phyloP scores from a whole-genome alignment of 805 yeast species.

The Suhomyces kilbournensis region DNA sequence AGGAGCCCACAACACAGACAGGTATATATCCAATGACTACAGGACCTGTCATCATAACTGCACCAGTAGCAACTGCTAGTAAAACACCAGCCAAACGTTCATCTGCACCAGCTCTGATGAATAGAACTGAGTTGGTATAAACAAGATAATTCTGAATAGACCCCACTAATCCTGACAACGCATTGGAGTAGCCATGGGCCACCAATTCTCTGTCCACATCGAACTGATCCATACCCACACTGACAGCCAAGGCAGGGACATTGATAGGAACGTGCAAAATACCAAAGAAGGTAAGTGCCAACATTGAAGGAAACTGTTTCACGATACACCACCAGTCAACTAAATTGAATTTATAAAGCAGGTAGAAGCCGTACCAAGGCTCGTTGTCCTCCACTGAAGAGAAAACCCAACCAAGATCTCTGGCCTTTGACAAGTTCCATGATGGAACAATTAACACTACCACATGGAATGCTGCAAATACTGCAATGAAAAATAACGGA shows the following conservation, averaged over 20 bases:
- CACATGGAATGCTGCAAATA: conserved; percentile 68
- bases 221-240: conserved; percentile 77
- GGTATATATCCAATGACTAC: conserved; percentile 92
- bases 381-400: conserved; percentile 57
- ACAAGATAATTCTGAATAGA: conserved; percentile 93
- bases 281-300: conserved; percentile 94
- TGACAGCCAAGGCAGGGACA: conserved; percentile 94
- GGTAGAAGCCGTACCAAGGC: conserved; percentile 91
- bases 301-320: conserved; percentile 83
- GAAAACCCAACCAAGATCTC: conserved; percentile 85
- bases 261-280: conserved; percentile 95
- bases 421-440: conserved; percentile 57
- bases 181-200: conserved; percentile 92
- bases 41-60: conserved; percentile 85
- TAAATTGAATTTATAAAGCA: conserved; percentile 59
- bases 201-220: conserved; percentile 91
- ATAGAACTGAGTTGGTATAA: conserved; percentile 87
- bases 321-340: conserved; percentile 76
- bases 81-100: conserved; percentile 85
- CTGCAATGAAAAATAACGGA: conserved; percentile 73
- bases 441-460: conserved; percentile 63
- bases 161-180: conserved; percentile 77
- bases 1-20: conserved; percentile 90
- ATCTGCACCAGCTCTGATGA: conserved; percentile 93
- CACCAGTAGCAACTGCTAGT: conserved; percentile 76